phyloP scores from a whole-genome alignment of 176 grass and related monocot genomes.

The Poa pratensis region DNA sequence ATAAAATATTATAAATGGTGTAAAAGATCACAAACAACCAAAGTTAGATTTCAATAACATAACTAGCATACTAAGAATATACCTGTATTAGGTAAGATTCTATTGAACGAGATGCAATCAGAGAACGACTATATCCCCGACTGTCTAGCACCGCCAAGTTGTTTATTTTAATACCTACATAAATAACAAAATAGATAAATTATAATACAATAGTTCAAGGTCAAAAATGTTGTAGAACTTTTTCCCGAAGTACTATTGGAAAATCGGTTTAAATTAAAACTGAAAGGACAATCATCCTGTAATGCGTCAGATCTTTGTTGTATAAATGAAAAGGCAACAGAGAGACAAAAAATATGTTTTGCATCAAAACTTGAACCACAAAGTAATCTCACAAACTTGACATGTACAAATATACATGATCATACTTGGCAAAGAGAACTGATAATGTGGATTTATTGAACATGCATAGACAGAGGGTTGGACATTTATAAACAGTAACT shows the following conservation, averaged over 20 bases:
- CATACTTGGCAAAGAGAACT: conserved; percentile 21
- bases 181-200: conserved; percentile 20
- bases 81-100: conserved; percentile 99
- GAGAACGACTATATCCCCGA: conserved; percentile 69
- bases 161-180: conserved; percentile 89
- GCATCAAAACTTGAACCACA: neutral
- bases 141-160: conserved; percentile 76
- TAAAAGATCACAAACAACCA: conserved; percentile 30
- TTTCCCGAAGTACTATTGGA: neutral
- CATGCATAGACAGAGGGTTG: neutral
- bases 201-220: conserved; percentile 26
- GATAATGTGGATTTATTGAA: neutral
- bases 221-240: conserved; percentile 18
- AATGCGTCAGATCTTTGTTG: neutral
- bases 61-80: conserved; percentile 24
- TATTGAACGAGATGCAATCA: conserved; percentile 86
- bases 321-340: conserved; percentile 31
- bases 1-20: neutral
- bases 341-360: conserved; percentile 8
- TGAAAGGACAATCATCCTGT: conserved; percentile 22
- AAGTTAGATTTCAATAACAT: conserved; percentile 24
- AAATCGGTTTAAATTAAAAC: neutral
- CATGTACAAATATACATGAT: neutral
- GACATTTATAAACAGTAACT: neutral
- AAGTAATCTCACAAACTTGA: conserved; percentile 4